phyloP scores from a whole-genome alignment of 352 stramenopile species.

The Aphanomyces astaci region DNA sequence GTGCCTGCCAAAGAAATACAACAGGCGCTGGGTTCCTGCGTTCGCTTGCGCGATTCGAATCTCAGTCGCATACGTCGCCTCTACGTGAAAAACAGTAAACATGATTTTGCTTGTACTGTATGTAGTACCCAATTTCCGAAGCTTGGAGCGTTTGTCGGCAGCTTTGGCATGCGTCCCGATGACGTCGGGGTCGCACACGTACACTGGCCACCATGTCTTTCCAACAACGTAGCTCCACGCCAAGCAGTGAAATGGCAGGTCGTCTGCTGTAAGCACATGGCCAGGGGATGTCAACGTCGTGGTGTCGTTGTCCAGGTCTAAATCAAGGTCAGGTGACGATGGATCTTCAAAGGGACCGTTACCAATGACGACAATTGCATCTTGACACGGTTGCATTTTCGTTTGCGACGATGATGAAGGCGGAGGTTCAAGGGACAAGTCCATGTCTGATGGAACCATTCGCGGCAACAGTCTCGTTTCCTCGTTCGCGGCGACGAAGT shows the following conservation, averaged over 20 bases:
- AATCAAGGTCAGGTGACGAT: too few relatives aligned
- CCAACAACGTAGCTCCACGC: not conserved
- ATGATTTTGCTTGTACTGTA: too few relatives aligned
- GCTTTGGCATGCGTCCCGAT: not conserved
- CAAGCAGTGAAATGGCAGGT: not conserved
- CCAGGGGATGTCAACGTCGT: not conserved
- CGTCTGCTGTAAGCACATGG: not conserved
- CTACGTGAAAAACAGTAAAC: not conserved
- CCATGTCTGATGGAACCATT: conserved; percentile 8
- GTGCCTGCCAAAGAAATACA: not conserved
- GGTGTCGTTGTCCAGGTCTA: too few relatives aligned
- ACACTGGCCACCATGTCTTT: conserved; percentile 10
- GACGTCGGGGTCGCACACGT: not conserved
- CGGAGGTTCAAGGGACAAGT: not conserved
- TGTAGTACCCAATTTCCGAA: not conserved
- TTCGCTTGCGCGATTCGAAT: not conserved
- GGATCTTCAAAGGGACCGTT: too few relatives aligned
- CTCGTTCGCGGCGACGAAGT: not conserved
- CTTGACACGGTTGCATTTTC: not conserved
- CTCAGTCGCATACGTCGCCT: not conserved
- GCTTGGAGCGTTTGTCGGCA: not conserved
- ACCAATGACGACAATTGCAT: not conserved
- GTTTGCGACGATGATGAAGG: not conserved
- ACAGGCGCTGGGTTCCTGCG: not conserved
- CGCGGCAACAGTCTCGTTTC: not conserved